phyloP scores from a whole-genome alignment of 1,284 basidiomycete genomes.

The Bondarzewia mesenterica region DNA sequence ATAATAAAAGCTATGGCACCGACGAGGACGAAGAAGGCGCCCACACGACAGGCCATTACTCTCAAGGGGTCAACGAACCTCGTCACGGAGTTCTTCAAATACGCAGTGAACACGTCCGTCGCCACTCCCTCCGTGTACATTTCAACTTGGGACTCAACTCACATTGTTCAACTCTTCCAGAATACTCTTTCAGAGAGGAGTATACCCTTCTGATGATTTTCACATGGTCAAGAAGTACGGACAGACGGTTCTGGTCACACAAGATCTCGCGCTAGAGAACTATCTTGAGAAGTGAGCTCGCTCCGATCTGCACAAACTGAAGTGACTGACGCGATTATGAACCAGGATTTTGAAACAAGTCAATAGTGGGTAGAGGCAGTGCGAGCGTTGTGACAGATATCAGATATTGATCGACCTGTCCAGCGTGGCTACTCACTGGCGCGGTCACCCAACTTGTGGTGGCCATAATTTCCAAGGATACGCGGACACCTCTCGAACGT shows the following conservation, averaged over 20 bases:
- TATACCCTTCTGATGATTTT: conserved; percentile 98
- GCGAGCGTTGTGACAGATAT: neutral
- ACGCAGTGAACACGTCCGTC: conserved; percentile 86
- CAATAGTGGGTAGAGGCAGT: conserved; percentile 54
- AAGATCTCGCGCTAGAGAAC: conserved; percentile 86
- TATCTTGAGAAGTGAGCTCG: conserved; percentile 73
- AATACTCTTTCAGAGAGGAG: conserved; percentile 93
- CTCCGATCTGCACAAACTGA: neutral
- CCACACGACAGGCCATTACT: conserved; percentile 72
- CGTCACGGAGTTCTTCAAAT: conserved; percentile 99
- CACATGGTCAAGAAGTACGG: conserved; percentile 99
- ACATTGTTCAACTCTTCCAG: conserved; percentile 33
- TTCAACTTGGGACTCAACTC: conserved; percentile 5
- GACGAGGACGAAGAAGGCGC: conserved; percentile 35
- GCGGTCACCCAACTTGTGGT: conserved; percentile 90
- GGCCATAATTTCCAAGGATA: conserved; percentile 93
- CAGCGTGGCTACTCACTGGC: conserved; percentile 89
- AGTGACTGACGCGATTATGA: conserved; percentile 2
- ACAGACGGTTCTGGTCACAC: conserved; percentile 89
- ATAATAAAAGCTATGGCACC: conserved; percentile 1
- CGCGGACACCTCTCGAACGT: conserved; percentile 84
- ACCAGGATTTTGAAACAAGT: conserved; percentile 83
- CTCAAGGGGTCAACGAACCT: conserved; percentile 92
- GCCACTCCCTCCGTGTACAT: conserved; percentile 3
- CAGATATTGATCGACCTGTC: conserved; percentile 3